Percentiles rank a stretch among this genome's conserved stretches.
These are phyloP conservation scores for Salicornia ramosissima DNA, from an alignment of 148 eudicot genomes.

Conservation along the genomic window DNA sequence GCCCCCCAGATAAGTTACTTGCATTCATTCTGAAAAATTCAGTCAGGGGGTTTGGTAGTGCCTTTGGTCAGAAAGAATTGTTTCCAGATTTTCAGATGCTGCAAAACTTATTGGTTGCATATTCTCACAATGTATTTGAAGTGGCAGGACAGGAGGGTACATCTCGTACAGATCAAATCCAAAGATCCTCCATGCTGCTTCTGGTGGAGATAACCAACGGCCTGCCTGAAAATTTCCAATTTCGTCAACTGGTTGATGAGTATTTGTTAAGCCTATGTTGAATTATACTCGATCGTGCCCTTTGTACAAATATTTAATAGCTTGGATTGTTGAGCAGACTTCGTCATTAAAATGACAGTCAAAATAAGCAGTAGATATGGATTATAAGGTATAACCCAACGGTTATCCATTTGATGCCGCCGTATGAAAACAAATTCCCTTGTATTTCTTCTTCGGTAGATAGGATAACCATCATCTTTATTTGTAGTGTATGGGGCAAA, in stretches of 20 bases:
- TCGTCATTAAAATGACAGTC: neutral
- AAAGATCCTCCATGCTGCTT: neutral
- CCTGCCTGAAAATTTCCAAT: neutral
- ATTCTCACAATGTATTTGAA: neutral
- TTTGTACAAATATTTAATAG: neutral
- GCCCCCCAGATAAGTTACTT: too few species aligned
- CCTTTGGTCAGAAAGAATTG: neutral
- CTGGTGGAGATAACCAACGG: neutral
- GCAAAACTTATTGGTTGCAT: neutral
- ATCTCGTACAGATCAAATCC: neutral
- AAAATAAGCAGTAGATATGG: neutral
- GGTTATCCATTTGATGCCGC: neutral
- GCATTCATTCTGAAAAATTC: neutral
- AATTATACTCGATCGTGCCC: neutral
- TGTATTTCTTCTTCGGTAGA: neutral
- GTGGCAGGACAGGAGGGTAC: neutral
- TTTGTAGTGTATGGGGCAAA: neutral
- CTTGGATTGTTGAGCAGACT: neutral
- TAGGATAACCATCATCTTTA: neutral
- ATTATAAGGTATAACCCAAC: neutral
- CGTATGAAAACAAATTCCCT: neutral
- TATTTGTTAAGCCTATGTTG: neutral
- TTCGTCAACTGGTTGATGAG: neutral
- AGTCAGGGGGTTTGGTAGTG: neutral
- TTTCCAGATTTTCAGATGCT: neutral